Percentiles rank a stretch among this genome's conserved stretches.
Conservation (phyloP, 176 grass and related monocot species). For the Calamus simplicifolius region DNA sequence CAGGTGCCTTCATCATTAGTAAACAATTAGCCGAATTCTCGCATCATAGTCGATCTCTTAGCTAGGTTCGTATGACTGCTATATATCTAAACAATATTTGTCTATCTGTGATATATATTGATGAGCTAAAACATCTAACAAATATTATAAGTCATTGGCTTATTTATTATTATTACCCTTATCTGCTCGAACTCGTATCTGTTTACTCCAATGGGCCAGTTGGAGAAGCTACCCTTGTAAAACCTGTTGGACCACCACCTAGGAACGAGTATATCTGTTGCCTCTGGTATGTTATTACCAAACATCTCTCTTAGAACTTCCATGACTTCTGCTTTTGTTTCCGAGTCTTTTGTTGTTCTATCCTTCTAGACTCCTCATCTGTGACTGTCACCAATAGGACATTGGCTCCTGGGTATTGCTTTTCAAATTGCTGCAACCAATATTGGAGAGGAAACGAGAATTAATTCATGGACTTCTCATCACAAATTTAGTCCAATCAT, state of each 20-base stretch:
- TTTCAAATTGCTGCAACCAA: slow-evolving; percentile 35
- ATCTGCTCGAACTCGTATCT: slow-evolving; percentile 57
- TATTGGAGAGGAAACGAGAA: background rate
- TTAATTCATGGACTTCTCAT: no score
- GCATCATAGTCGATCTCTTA: no score
- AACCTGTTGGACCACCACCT: slow-evolving; percentile 62
- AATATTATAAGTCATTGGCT: no score
- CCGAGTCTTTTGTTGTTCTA: slow-evolving; percentile 48
- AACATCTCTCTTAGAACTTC: slow-evolving; percentile 49
- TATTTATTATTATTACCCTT: slow-evolving; percentile 57
- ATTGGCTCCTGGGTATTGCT: slow-evolving; percentile 40
- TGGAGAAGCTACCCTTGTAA: slow-evolving; percentile 53
- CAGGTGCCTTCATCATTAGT: slow-evolving; percentile 19
- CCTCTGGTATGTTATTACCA: slow-evolving; percentile 32
- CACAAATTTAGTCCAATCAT: no score
- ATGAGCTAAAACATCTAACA: no score
- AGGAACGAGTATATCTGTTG: slow-evolving; percentile 42
- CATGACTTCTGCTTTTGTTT: slow-evolving; percentile 53
- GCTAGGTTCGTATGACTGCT: no score
- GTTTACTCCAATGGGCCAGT: slow-evolving; percentile 62
- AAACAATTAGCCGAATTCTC: no score
- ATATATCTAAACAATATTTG: no score
- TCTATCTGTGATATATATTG: no score
- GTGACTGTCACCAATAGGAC: slow-evolving; percentile 68
- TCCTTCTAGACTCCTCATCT: slow-evolving; percentile 57